A percentile compares a stretch with the other conserved stretches of the same genome.
Evolutionary conservation across 2,329 filamentous ascomycete genomes (phyloP).

Genomic region (Thyridium curvatum): DNA sequence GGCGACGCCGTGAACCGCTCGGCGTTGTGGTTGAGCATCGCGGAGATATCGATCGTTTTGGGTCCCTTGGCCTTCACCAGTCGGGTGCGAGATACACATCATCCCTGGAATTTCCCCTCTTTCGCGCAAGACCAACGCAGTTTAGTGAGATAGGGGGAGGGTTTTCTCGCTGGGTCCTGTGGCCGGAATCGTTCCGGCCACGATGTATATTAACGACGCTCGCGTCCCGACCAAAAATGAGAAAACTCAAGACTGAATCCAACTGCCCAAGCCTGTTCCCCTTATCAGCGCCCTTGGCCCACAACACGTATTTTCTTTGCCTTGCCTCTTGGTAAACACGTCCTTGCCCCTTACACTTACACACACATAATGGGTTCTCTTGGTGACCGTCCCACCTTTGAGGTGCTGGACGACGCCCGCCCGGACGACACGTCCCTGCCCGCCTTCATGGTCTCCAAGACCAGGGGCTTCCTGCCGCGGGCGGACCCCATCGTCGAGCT

Average conservation of each 20-base stretch:
- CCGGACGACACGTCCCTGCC: conserved; percentile 58
- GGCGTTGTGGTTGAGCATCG: no score
- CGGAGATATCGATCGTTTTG: no score
- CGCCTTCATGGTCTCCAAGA: conserved; percentile 74
- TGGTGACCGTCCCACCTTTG: conserved; percentile 34
- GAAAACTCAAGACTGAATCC: neutral
- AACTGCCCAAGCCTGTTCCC: no score
- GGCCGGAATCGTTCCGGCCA: conserved; percentile 46
- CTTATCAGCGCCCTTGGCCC: neutral
- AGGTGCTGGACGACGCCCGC: conserved; percentile 56
- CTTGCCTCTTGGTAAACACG: neutral
- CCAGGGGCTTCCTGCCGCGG: conserved; percentile 68
- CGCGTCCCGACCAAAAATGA: conserved; percentile 6
- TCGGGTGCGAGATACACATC: no score
- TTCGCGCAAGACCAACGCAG: conserved; percentile 2
- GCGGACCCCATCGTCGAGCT: conserved; percentile 56
- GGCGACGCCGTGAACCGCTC: no score
- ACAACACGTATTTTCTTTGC: neutral
- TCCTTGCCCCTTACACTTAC: neutral
- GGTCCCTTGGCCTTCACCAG: no score
- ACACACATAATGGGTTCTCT: conserved; percentile 35
- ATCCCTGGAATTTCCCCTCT: neutral
- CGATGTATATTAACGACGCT: conserved; percentile 35
- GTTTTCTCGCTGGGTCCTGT: conserved; percentile 6
- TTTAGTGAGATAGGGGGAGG: neutral